Evolutionary conservation across 164 flowering plant species (phyloP).

Genomic region (Sextonia rubra): DNA sequence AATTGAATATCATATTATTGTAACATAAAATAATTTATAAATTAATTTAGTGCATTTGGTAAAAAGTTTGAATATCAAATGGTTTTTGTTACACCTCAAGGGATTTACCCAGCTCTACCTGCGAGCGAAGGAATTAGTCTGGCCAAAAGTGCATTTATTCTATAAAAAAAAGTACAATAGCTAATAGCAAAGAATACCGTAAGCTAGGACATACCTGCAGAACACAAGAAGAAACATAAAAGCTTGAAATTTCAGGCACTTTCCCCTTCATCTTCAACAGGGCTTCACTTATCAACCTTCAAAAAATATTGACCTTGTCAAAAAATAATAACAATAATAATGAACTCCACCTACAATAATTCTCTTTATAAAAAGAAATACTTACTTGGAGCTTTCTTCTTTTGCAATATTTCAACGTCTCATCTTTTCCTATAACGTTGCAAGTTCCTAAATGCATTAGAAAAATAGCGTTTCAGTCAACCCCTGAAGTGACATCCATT

Average conservation of each 20-base stretch:
- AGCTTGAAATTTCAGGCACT: slow-evolving; percentile 79
- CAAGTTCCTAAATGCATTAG: slow-evolving; percentile 59
- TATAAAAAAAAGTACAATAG: too few relatives aligned
- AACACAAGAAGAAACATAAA: slow-evolving; percentile 91
- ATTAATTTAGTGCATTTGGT: too few relatives aligned
- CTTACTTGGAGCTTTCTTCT: slow-evolving; percentile 83
- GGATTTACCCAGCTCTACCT: too few relatives aligned
- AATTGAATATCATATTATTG: too few relatives aligned
- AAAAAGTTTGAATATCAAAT: too few relatives aligned
- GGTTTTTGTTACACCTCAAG: too few relatives aligned
- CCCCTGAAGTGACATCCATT: background rate
- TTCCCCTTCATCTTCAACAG: slow-evolving; percentile 85
- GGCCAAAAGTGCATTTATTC: too few relatives aligned
- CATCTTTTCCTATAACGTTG: slow-evolving; percentile 89
- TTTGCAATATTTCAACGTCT: slow-evolving; percentile 68
- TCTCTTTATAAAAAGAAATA: background rate
- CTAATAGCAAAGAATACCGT: background rate
- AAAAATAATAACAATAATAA: background rate
- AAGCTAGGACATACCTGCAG: slow-evolving; percentile 56
- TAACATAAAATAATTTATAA: too few relatives aligned
- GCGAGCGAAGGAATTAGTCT: too few relatives aligned
- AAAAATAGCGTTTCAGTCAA: background rate
- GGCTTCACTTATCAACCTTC: slow-evolving; percentile 76
- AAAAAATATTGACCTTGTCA: background rate
- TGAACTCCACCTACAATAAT: background rate